phyloP scores from a whole-genome alignment of 169 alveolate genomes.

The Fabrea salina region DNA sequence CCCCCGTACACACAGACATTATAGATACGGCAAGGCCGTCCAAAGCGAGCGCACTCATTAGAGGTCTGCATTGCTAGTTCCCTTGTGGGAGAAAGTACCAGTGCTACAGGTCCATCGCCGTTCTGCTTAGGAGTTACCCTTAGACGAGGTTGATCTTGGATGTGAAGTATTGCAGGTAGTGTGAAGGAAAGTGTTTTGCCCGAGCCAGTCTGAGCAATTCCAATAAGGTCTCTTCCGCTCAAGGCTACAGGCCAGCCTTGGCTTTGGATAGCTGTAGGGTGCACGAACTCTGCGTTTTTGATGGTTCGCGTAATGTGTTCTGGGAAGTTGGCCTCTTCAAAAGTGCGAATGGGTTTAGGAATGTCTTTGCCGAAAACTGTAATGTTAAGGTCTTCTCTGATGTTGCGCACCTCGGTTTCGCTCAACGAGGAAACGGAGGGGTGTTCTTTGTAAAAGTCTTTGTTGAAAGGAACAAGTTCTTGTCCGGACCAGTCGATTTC shows the following conservation, averaged over 20 bases:
- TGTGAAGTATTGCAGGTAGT: slow-evolving; percentile 95
- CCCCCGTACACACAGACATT: slow-evolving; percentile 96
- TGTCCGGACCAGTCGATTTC: slow-evolving; percentile 84
- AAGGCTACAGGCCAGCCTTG: slow-evolving; percentile 95
- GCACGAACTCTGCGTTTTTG: slow-evolving; percentile 77
- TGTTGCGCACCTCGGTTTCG: slow-evolving; percentile 81
- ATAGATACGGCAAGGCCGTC: slow-evolving; percentile 82
- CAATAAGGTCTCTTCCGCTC: slow-evolving; percentile 95
- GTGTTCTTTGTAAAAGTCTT: slow-evolving; percentile 92
- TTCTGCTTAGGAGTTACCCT: slow-evolving; percentile 16
- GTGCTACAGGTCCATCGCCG: slow-evolving; percentile 97
- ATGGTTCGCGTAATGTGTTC: slow-evolving; percentile 87
- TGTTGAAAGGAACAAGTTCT: slow-evolving; percentile 88
- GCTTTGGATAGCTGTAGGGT: slow-evolving; percentile 95
- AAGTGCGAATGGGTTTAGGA: slow-evolving; percentile 91
- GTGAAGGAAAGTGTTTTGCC: slow-evolving; percentile 97
- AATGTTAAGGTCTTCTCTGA: slow-evolving; percentile 76
- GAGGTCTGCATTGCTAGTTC: slow-evolving; percentile 97
- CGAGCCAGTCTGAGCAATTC: slow-evolving; percentile 99
- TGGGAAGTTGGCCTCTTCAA: slow-evolving; percentile 92
- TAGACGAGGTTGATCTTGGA: slow-evolving; percentile 85
- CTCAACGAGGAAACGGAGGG: slow-evolving; percentile 77
- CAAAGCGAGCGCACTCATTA: slow-evolving; percentile 89
- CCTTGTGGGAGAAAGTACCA: slow-evolving; percentile 99
- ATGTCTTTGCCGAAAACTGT: slow-evolving; percentile 87